Percentiles rank a stretch among this genome's conserved stretches.
Conservation (phyloP, 1,284 basidiomycete species). For the Volvariella volvacea region DNA sequence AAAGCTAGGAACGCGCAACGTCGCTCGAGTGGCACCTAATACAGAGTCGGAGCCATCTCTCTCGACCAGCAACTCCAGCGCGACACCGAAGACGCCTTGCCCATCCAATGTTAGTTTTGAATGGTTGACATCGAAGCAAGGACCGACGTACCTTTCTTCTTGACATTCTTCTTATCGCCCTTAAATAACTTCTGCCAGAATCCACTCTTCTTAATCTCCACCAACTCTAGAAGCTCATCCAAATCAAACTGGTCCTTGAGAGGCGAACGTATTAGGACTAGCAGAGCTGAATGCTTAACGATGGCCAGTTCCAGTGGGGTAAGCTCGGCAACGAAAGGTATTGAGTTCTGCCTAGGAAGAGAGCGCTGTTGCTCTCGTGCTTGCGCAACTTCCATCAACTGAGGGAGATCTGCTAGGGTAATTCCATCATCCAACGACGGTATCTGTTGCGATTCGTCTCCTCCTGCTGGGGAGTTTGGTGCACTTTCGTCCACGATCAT, state of each 20-base stretch:
- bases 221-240: conserved; percentile 90
- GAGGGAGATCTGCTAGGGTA: conserved; percentile 95
- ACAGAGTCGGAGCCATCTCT: conserved; percentile 92
- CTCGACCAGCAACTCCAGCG: conserved; percentile 92
- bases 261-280: conserved; percentile 72
- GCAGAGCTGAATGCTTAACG: conserved; percentile 87
- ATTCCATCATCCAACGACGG: conserved; percentile 67
- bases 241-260: conserved; percentile 81
- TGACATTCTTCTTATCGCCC: conserved; percentile 82
- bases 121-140: background rate
- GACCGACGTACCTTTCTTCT: conserved; percentile 79
- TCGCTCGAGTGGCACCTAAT: conserved; percentile 81
- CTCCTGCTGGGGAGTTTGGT: conserved; percentile 57
- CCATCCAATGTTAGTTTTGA: conserved; percentile 1
- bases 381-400: conserved; percentile 87
- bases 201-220: conserved; percentile 89
- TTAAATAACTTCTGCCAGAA: conserved; percentile 99
- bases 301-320: conserved; percentile 83
- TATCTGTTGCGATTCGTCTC: conserved; percentile 19
- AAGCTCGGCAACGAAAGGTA: conserved; percentile 82
- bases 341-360: conserved; percentile 65
- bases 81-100: conserved; percentile 87
- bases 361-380: conserved; percentile 81
- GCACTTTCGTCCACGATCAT: conserved; percentile 84
- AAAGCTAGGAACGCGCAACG: conserved; percentile 90